A percentile compares a stretch with the other conserved stretches of the same genome.
Conservation (phyloP, 257 asterid species). For the Lithospermum erythrorhizon region DNA sequence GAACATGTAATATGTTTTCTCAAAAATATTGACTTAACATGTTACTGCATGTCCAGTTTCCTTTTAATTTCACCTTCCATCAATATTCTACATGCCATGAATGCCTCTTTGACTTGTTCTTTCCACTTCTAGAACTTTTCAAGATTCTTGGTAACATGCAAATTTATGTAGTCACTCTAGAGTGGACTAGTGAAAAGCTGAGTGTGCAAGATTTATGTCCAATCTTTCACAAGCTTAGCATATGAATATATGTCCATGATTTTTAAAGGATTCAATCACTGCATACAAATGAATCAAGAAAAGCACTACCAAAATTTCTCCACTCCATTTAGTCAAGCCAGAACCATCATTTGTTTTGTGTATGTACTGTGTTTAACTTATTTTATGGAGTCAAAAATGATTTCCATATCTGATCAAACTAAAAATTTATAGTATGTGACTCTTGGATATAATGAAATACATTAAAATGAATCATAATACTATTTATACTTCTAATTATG, state of each 20-base stretch:
- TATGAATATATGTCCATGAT: background rate
- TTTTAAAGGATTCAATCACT: background rate
- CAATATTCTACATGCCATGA: background rate
- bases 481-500: too few species aligned
- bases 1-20: background rate
- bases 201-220: background rate
- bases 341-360: background rate
- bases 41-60: too few species aligned
- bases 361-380: background rate
- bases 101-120: background rate
- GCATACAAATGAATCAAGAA: background rate
- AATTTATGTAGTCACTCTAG: background rate
- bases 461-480: too few species aligned
- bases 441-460: too few species aligned
- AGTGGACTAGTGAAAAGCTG: background rate
- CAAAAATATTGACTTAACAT: too few species aligned
- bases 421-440: too few species aligned
- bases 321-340: background rate
- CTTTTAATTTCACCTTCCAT: background rate
- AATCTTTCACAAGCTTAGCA: background rate
- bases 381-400: too few species aligned
- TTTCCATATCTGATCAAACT: too few species aligned
- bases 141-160: background rate
- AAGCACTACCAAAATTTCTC: background rate
- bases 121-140: background rate